Base-by-base conservation (phyloP, 306 rosid species). In the Boehmeria nivea region DNA sequence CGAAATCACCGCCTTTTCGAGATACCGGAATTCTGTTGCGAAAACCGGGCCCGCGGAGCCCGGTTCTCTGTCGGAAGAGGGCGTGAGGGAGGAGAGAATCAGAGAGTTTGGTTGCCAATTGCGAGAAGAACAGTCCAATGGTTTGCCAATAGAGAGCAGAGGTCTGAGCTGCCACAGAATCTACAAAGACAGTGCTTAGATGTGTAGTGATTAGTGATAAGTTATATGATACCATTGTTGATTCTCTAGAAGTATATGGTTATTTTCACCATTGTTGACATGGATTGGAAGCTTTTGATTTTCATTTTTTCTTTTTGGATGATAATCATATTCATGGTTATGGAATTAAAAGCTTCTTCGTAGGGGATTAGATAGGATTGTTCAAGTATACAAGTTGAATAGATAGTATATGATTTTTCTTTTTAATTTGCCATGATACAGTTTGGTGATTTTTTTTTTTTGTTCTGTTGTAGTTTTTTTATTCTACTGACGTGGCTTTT, bases 121-220 rank as follows among this genome's bases (percentile, higher is more conserved):
- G 96, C 96, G 1, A 76, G 61, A 76, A 87, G 76, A 82, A 91
- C 98, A 74, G 93, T 79, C 47, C 83, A 68, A 52, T 87, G 95
- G 98, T 91, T 78, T 87, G 95, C 83, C 63, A 87, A 80, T 20
- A 80, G 98, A 84, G 96, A 84, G 67, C 75, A 22, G 57, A 87
- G 84, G 52, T 57, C 77, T 66, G 85, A 74, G 43, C n/a, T n/a
- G n/a, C n/a, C n/a, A n/a, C n/a, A n/a, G n/a, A n/a, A n/a, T n/a
- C 64, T 64, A 42, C 70, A 55, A 37, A 42, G 8, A 44, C 61
- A 63, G 11, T 42, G 60, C 45, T 78, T 61, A 62, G 68, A 81
- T 77, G 90, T 90, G 59, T 84, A 80, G 68, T 1, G 36, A 31
- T 31, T 31, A 1, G 36, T 31, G 8, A 31, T 31, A 31, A 31